Evolutionary conservation across 371 early-diverging fungal species (phyloP).

Genomic region (Mortierella sp.): DNA sequence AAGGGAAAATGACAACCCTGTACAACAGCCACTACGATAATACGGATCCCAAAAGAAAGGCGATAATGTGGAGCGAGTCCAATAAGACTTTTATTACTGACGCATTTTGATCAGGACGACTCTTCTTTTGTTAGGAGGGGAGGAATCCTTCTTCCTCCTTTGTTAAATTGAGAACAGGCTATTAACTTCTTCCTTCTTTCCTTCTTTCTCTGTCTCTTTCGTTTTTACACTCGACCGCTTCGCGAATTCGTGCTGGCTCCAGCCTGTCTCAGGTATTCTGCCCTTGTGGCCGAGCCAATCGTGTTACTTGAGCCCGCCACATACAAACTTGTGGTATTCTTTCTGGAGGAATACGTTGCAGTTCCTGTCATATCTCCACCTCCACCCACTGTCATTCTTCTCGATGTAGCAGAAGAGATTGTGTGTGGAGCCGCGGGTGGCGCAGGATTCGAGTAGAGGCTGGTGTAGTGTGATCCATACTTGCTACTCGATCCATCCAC

Average conservation of each 20-base stretch:
- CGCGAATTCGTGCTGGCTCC: conserved; percentile 9
- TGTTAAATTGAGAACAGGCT: too few relatives aligned
- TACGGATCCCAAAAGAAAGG: too few relatives aligned
- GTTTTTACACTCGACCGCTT: conserved; percentile 4
- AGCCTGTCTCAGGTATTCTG: conserved; percentile 30
- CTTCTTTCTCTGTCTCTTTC: too few relatives aligned
- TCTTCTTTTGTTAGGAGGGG: too few relatives aligned
- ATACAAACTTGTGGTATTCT: conserved; percentile 40
- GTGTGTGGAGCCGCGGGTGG: conserved; percentile 14
- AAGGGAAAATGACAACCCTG: too few relatives aligned
- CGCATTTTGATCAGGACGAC: too few relatives aligned
- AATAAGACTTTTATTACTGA: too few relatives aligned
- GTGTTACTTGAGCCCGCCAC: conserved; percentile 42
- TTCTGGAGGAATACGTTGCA: conserved; percentile 17
- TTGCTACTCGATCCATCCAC: conserved; percentile 18
- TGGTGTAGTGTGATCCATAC: conserved; percentile 37
- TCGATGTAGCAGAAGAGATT: conserved; percentile 10
- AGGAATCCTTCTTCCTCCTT: too few relatives aligned
- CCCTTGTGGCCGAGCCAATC: conserved; percentile 24
- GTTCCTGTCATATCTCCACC: conserved; percentile 3
- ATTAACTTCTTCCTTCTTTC: too few relatives aligned
- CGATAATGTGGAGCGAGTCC: too few relatives aligned
- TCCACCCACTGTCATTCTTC: conserved; percentile 30
- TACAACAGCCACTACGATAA: too few relatives aligned
- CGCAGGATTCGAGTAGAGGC: conserved; percentile 25